phyloP scores from a whole-genome alignment of 257 asterid species.

The Catharanthus roseus region DNA sequence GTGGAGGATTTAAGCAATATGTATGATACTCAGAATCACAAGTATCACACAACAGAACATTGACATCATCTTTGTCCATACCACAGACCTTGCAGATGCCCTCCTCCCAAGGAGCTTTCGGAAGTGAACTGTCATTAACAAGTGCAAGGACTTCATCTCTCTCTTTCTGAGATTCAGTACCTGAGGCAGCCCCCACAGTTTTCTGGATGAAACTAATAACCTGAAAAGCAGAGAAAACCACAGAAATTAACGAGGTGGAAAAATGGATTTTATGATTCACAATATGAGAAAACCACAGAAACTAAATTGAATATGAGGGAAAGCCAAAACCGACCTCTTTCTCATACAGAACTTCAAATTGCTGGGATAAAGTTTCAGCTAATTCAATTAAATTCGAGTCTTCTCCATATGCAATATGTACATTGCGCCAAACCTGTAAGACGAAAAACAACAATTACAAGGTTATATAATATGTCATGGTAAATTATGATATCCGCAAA shows the following conservation, averaged over 20 bases:
- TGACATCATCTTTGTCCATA: conserved; percentile 91
- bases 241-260: background rate
- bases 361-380: conserved; percentile 59
- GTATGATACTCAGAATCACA: conserved; percentile 92
- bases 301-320: background rate
- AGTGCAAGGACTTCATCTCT: conserved; percentile 55
- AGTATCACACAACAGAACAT: conserved; percentile 76
- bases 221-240: conserved; percentile 35
- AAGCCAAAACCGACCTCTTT: conserved; percentile 52
- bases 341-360: conserved; percentile 68
- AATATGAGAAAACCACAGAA: no score
- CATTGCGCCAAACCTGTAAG: conserved; percentile 70
- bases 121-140: conserved; percentile 55
- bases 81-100: conserved; percentile 96
- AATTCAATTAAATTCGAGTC: conserved; percentile 54
- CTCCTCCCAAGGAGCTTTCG: conserved; percentile 98
- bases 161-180: conserved; percentile 49
- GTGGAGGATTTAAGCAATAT: conserved; percentile 95
- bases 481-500: background rate
- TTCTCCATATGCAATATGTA: conserved; percentile 63
- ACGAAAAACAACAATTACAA: conserved; percentile 17
- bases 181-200: conserved; percentile 38
- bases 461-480: conserved; percentile 9
- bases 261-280: no score
- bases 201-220: conserved; percentile 57